Base-by-base conservation (phyloP, 2,329 filamentous ascomycete genomes). In the Aspergillus sojae region DNA sequence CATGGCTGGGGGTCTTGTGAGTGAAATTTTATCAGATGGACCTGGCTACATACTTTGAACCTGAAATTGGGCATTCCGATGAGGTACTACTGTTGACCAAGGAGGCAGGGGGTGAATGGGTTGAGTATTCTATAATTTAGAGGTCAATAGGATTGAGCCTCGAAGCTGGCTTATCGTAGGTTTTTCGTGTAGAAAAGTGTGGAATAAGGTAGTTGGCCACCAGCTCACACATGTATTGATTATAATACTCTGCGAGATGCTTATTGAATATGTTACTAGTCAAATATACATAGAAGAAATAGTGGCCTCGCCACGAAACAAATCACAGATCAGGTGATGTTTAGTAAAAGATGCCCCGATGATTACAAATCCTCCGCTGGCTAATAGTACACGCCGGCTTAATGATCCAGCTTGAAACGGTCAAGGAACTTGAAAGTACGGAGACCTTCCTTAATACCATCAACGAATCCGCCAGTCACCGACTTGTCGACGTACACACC, bases 371-470 rank as follows among this genome's bases (percentile, higher is more conserved):
- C 46, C 26, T 28, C 26, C 45, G 14, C 45, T 28, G 23, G 45
- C 46, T n/a, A 50, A 28, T 28, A 30, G 26, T 28, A 52, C 48
- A 55, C 10, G 16, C 28, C n/a, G 16, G 52, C 52, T 55, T 66
- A 70, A 48, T 77, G 64, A 68, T 91, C 89, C 66, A 87, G 55
- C 1, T 87, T 80, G 70, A 90, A 91, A 3, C 89, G 82, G 65
- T 86, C 83, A 39, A 88, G 79, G 70, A 91, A 91, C 79, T 87
- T 90, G 67, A 90, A 92, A 3, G 78, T 85, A 62, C 80, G 82
- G 69, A 92, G 77, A 0, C 89, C 89, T 2, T 85, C 81, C 75
- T 84, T 81, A n/a, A 91, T 71, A 1, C 75, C 70, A 3, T 75
- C 70, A 0, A 81, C 82, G 56, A 88, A 74, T 0, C 65, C 71